Percentiles rank a stretch among this genome's conserved stretches.
Evolutionary conservation across 306 rosid genomes (phyloP).

Genomic region (Citrullus amarus): DNA sequence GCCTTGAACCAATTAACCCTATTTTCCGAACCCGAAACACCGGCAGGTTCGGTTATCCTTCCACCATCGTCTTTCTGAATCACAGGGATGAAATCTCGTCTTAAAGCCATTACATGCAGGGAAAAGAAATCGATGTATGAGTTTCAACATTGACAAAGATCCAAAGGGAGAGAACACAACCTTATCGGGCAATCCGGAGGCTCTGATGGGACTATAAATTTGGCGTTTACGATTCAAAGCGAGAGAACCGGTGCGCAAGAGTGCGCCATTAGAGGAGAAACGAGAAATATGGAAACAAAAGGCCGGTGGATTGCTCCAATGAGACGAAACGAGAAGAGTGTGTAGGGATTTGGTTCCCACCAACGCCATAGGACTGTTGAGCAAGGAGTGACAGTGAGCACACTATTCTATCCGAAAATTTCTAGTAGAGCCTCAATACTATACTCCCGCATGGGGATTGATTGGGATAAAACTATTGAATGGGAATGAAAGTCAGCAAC

Average conservation of each 20-base stretch:
- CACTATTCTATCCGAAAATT: too few relatives aligned
- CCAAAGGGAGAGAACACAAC: conserved; percentile 19
- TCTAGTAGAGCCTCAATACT: too few relatives aligned
- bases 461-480: too few relatives aligned
- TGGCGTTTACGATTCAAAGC: conserved; percentile 9
- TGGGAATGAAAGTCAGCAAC: too few relatives aligned
- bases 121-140: neutral
- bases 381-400: neutral
- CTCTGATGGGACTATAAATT: conserved; percentile 21
- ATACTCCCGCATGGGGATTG: too few relatives aligned
- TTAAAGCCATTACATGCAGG: neutral
- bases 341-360: conserved; percentile 39
- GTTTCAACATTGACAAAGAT: neutral
- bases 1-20: conserved; percentile 40
- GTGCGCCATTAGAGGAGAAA: neutral
- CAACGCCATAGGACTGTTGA: conserved; percentile 20
- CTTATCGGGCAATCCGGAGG: conserved; percentile 41
- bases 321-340: conserved; percentile 29
- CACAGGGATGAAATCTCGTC: neutral
- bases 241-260: conserved; percentile 1
- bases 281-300: conserved; percentile 7
- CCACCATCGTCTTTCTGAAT: conserved; percentile 49
- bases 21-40: conserved; percentile 13
- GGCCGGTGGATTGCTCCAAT: conserved; percentile 15
- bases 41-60: conserved; percentile 16